These are phyloP conservation scores for Neopestalotiopsis rosae DNA, from an alignment of 2,329 filamentous ascomycete species.

Conservation along the genomic window DNA sequence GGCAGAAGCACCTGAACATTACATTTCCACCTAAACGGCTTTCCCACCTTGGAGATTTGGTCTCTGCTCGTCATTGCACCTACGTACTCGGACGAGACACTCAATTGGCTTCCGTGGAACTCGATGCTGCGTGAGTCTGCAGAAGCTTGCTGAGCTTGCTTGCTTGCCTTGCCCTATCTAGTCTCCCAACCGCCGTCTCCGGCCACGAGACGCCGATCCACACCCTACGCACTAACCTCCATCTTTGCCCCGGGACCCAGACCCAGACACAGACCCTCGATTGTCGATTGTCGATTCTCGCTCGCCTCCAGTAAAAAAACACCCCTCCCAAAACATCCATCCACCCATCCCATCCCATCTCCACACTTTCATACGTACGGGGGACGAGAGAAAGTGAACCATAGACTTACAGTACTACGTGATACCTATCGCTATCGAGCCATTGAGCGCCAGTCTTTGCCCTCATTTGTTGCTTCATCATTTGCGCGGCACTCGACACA, in stretches of 20 bases:
- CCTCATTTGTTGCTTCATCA: slow-evolving; percentile 39
- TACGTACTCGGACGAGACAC: slow-evolving; percentile 9
- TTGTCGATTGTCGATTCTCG: slow-evolving; percentile 25
- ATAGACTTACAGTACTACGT: slow-evolving; percentile 23
- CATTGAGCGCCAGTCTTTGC: slow-evolving; percentile 28
- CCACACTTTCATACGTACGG: not conserved
- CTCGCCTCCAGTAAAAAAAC: not conserved
- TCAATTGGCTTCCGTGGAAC: slow-evolving; percentile 21
- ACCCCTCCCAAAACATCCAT: slow-evolving; percentile 24
- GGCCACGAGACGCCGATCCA: slow-evolving; percentile 19
- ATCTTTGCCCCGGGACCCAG: slow-evolving; percentile 25
- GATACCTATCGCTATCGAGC: slow-evolving; percentile 37
- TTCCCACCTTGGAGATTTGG: not conserved
- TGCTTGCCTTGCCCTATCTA: slow-evolving; percentile 14
- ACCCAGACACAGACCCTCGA: not conserved
- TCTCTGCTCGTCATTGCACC: not conserved
- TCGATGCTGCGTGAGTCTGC: slow-evolving; percentile 22
- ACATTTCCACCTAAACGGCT: slow-evolving; percentile 10
- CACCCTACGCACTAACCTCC: slow-evolving; percentile 15
- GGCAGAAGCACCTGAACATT: slow-evolving; percentile 15
- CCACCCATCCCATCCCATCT: slow-evolving; percentile 30
- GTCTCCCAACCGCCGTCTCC: slow-evolving; percentile 19
- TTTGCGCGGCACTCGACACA: slow-evolving; percentile 36
- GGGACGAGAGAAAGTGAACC: not conserved
- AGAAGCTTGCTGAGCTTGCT: not conserved